Base-by-base conservation (phyloP, 2,329 filamentous ascomycete species). In the Coniochaeta hoffmannii region DNA sequence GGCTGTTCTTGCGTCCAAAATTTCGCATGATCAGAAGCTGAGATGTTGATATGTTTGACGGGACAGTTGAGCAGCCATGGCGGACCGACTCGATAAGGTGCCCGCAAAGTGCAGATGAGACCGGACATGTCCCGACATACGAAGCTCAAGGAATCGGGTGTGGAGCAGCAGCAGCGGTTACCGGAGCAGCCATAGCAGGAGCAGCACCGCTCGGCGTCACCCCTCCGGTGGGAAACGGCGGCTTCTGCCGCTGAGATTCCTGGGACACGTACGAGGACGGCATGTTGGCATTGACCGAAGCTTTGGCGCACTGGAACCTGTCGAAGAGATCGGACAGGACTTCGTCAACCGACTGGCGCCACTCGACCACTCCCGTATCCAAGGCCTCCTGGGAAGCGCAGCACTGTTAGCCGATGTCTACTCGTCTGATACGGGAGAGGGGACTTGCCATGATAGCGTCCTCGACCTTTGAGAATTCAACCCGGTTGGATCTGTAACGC, bases 381-480 rank as follows among this genome's bases (percentile, higher is more conserved):
- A 81, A 70, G 4, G 81, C 65, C 57, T 75, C 71, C 62, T 76
- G 34, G 31, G 11, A 51, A 14, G n/a, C n/a, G 7, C 28, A 32
- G 11, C 38, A 50, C 36, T 44, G 38, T 10, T 11, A 17, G 7
- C 19, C 4, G 19, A 10, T 28, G 14, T 9, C 15, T 10, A 36
- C 2, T 2, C 1, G 11, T 14, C n/a, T 5, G 15, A 10, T 11
- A 3, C n/a, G 12, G 36, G 14, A 24, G 24, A 4, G 32, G n/a
- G 24, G 9, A 44, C 11, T 24, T 41, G 63, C 63, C 62, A 59
- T 76, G 61, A 81, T 70, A 60, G 75, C 70, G 56, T 80, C 76
- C 59, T 80, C 77, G 28, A 80, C 68, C 36, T 73, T 70, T 53
- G 71, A 69, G 61, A 79, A 80, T 61, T 80, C 76, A 28, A 73